Evolutionary conservation across 1,284 basidiomycete species (phyloP).

Genomic region (Ganoderma lingzhi): DNA sequence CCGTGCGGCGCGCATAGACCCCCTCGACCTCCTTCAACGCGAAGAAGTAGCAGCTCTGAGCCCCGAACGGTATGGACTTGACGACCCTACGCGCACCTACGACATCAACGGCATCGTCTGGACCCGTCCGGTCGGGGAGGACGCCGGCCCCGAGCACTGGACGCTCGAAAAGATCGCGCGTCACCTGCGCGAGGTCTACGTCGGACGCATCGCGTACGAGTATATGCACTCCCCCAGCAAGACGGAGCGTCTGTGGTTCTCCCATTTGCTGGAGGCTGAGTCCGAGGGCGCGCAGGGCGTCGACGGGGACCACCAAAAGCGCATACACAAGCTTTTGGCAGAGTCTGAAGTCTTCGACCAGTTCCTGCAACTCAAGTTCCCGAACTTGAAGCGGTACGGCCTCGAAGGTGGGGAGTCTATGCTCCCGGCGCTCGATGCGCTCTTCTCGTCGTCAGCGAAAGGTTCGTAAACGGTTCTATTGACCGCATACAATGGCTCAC

Average conservation of each 20-base stretch:
- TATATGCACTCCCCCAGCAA: slow-evolving; percentile 88
- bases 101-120: slow-evolving; percentile 85
- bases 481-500: not conserved
- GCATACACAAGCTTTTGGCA: slow-evolving; percentile 75
- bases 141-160: slow-evolving; percentile 64
- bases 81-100: slow-evolving; percentile 60
- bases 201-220: slow-evolving; percentile 88
- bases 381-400: slow-evolving; percentile 85
- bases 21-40: slow-evolving; percentile 84
- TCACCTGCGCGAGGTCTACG: slow-evolving; percentile 79
- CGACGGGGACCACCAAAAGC: slow-evolving; percentile 51
- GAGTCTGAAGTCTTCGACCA: slow-evolving; percentile 85
- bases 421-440: slow-evolving; percentile 82
- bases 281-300: slow-evolving; percentile 44
- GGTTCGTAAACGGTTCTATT: slow-evolving; percentile 48
- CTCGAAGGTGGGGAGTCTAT: slow-evolving; percentile 92
- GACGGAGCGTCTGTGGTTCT: slow-evolving; percentile 86
- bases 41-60: slow-evolving; percentile 86
- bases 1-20: slow-evolving; percentile 85
- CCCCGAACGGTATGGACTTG: slow-evolving; percentile 80
- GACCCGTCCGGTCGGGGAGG: slow-evolving; percentile 60
- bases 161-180: slow-evolving; percentile 73
- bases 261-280: slow-evolving; percentile 80
- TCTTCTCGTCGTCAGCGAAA: slow-evolving; percentile 73
- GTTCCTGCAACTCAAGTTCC: slow-evolving; percentile 84